A percentile compares a stretch with the other conserved stretches of the same genome.
Conservation (phyloP, 805 yeast species). For the Zygotorulaspora danielsina region DNA sequence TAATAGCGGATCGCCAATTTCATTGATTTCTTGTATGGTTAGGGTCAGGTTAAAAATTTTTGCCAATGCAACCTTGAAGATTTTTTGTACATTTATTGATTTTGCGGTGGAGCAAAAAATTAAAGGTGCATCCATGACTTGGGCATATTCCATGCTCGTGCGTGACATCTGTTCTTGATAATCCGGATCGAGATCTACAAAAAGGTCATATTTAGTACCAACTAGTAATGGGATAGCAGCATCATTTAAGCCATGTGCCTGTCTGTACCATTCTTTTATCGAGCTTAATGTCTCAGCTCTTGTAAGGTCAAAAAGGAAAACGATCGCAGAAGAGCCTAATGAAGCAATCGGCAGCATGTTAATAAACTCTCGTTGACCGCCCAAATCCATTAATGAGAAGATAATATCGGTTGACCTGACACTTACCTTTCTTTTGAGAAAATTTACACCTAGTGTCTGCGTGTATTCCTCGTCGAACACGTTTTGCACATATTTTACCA, state of each 20-base stretch:
- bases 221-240: constrained; percentile 87
- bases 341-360: constrained; percentile 94
- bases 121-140: constrained; percentile 80
- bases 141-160: constrained; percentile 79
- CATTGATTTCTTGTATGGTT: constrained; percentile 76
- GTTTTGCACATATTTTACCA: constrained; percentile 97
- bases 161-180: constrained; percentile 82
- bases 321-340: constrained; percentile 84
- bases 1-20: constrained; percentile 88
- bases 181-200: constrained; percentile 68
- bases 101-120: constrained; percentile 89
- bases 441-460: constrained; percentile 92
- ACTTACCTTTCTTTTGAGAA: constrained; percentile 83
- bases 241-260: constrained; percentile 81
- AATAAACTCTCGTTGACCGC: constrained; percentile 92
- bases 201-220: constrained; percentile 90
- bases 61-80: constrained; percentile 83
- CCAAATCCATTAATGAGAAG: constrained; percentile 91
- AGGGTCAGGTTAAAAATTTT: constrained; percentile 85
- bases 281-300: constrained; percentile 79
- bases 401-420: constrained; percentile 83
- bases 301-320: constrained; percentile 87
- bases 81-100: constrained; percentile 89
- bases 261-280: constrained; percentile 93
- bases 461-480: constrained; percentile 87